Evolutionary conservation across 805 yeast genomes (phyloP), one percentile per base, ranked within the genome.

Genomic region (Candida yuanshanica): DNA sequence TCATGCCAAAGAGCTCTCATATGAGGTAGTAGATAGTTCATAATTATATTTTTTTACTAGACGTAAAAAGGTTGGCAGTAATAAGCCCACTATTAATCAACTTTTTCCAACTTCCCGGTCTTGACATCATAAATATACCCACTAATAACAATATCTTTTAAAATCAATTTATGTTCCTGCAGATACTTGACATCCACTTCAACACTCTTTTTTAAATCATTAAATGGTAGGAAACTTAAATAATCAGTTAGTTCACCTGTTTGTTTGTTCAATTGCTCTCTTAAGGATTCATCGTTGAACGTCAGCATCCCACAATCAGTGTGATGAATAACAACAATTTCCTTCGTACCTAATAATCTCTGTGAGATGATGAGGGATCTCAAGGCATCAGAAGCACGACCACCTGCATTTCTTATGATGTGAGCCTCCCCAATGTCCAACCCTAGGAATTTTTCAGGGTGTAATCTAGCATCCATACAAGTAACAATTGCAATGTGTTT

Each of bases 281-380:
- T 47, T 16, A 67, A 42, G 7, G 45, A 46, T 8, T 56, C 60
- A 36, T 68, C 70, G 2, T 42, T 44, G 45, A 68, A 68, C 1
- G 70, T 66, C 32, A 68, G 50, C 72, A 68, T 68, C 4, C 72
- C 72, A 52, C 72, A 68, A 45, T 68, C 72, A 11, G 71, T 66
- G 41, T 66, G 70, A 48, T 65, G 71, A 38, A 64, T 40, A 37
- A 68, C 56, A 16, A 68, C 62, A 20, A 66, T 62, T 41, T 68
- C 72, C 38, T 58, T 51, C 3, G 72, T 68, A 3, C 69, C 69
- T 37, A 68, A 53, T 21, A 68, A 46, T 42, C 63, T 51, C 48
- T 68, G 72, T 10, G 70, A 66, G 37, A 68, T 67, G 16, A 67
- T 62, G 18, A 68, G 46, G 44, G 65, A 57, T 16, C 72, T 45